These are phyloP conservation scores for Aspergillus puulaauensis DNA, from an alignment of 2,329 filamentous ascomycete species.

Conservation along the genomic window DNA sequence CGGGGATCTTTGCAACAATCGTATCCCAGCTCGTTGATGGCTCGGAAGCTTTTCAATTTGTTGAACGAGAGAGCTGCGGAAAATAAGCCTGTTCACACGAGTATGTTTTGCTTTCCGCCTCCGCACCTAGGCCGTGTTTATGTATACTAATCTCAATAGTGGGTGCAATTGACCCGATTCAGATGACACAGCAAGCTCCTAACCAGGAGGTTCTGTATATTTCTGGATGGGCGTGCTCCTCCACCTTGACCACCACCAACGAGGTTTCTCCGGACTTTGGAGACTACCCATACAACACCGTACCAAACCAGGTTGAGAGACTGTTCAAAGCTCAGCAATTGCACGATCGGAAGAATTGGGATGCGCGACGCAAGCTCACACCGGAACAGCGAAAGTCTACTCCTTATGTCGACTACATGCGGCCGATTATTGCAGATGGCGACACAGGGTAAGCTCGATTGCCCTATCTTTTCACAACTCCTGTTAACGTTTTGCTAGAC, in stretches of 20 bases:
- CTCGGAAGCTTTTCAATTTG: conserved; percentile 88
- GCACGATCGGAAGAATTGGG: conserved; percentile 96
- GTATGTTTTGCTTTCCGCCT: conserved; percentile 46
- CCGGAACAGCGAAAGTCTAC: conserved; percentile 70
- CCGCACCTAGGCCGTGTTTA: not conserved
- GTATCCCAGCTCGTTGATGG: conserved; percentile 93
- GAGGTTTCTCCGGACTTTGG: conserved; percentile 97
- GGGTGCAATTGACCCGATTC: conserved; percentile 97
- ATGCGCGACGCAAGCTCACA: conserved; percentile 74
- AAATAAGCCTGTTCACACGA: conserved; percentile 89
- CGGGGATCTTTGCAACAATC: conserved; percentile 81
- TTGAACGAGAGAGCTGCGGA: conserved; percentile 73
- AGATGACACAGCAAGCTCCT: conserved; percentile 97
- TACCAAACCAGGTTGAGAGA: conserved; percentile 95
- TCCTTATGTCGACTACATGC: conserved; percentile 86
- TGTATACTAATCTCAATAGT: conserved; percentile 52
- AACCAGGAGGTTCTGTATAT: conserved; percentile 96
- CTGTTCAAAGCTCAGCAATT: conserved; percentile 95
- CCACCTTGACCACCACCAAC: conserved; percentile 87
- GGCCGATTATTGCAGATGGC: conserved; percentile 93
- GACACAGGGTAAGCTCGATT: conserved; percentile 68
- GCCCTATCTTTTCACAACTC: not conserved
- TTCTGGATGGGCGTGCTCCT: conserved; percentile 96
- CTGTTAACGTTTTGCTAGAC: conserved; percentile 48
- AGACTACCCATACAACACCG: conserved; percentile 98